Conservation (phyloP, 768 basidiomycete species). For the Pholiota microspora region DNA sequence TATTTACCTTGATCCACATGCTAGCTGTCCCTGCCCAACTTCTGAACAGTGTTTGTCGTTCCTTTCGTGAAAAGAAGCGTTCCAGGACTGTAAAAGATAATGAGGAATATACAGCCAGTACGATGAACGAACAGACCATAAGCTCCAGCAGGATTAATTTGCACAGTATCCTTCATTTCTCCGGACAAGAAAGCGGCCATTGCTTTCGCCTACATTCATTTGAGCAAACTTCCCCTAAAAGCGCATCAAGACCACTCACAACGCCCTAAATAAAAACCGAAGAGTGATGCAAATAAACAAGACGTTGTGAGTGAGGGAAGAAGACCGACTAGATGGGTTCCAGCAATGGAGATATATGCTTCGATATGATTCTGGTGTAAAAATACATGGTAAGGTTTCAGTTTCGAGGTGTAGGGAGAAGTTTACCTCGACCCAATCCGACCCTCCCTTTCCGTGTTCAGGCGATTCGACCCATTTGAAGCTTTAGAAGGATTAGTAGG, state of each 20-base stretch:
- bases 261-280: conserved; percentile 65
- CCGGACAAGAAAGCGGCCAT: conserved; percentile 95
- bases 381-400: conserved; percentile 1
- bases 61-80: conserved; percentile 87
- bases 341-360: conserved; percentile 79
- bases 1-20: conserved; percentile 83
- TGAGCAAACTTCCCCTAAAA: background rate
- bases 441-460: conserved; percentile 75
- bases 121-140: conserved; percentile 47
- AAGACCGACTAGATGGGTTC: conserved; percentile 73
- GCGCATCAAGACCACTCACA: conserved; percentile 38
- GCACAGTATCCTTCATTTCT: conserved; percentile 92
- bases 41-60: conserved; percentile 86
- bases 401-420: background rate
- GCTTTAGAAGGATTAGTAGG: conserved; percentile 35
- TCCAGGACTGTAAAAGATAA: conserved; percentile 55
- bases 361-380: conserved; percentile 72
- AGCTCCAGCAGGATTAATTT: conserved; percentile 77
- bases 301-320: too few species aligned
- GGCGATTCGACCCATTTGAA: conserved; percentile 97
- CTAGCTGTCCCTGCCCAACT: conserved; percentile 95
- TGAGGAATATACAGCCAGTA: background rate
- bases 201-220: conserved; percentile 67
- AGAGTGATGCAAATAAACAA: too few species aligned
- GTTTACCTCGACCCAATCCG: conserved; percentile 86